Evolutionary conservation across 768 basidiomycete species (phyloP).

Genomic region (Leccinum boreale): DNA sequence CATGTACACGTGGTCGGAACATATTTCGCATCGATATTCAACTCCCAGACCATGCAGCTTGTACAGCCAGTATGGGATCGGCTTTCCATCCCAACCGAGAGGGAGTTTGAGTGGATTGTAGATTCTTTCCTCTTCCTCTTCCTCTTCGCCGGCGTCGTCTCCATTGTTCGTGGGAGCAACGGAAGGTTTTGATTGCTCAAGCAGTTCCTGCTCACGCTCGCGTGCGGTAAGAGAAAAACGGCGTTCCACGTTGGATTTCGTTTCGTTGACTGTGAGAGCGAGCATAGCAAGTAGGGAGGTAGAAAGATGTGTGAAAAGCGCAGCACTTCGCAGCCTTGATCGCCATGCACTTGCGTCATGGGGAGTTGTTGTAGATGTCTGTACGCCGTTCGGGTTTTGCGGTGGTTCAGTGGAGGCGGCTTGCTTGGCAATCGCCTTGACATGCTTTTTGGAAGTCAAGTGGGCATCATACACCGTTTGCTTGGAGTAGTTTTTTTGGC

Average conservation of each 20-base stretch:
- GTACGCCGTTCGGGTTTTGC: constrained; percentile 34
- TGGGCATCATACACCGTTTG: constrained; percentile 98
- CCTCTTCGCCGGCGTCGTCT: constrained; percentile 64
- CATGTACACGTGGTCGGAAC: constrained; percentile 96
- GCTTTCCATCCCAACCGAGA: constrained; percentile 97
- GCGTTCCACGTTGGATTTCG: constrained; percentile 94
- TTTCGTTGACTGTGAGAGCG: constrained; percentile 71
- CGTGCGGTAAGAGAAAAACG: constrained; percentile 95
- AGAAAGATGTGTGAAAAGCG: constrained; percentile 67
- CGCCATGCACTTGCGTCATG: constrained; percentile 31
- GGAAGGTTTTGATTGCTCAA: constrained; percentile 62
- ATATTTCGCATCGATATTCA: constrained; percentile 96
- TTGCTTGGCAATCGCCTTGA: constrained; percentile 83
- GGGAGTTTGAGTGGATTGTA: constrained; percentile 98
- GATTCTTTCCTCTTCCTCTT: constrained; percentile 93
- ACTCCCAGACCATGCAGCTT: constrained; percentile 98
- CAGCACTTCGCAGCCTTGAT: constrained; percentile 59
- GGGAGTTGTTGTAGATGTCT: constrained; percentile 32
- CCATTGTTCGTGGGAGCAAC: constrained; percentile 43
- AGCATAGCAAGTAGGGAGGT: constrained; percentile 66
- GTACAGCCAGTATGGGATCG: constrained; percentile 98
- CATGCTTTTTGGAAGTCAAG: constrained; percentile 91
- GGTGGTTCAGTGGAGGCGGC: constrained; percentile 38
- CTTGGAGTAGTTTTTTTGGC: constrained; percentile 93
- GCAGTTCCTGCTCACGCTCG: constrained; percentile 90